Evolutionary conservation across 192 early-diverging fungal species (phyloP).

Genomic region (Jimgerdemannia flammicorona): DNA sequence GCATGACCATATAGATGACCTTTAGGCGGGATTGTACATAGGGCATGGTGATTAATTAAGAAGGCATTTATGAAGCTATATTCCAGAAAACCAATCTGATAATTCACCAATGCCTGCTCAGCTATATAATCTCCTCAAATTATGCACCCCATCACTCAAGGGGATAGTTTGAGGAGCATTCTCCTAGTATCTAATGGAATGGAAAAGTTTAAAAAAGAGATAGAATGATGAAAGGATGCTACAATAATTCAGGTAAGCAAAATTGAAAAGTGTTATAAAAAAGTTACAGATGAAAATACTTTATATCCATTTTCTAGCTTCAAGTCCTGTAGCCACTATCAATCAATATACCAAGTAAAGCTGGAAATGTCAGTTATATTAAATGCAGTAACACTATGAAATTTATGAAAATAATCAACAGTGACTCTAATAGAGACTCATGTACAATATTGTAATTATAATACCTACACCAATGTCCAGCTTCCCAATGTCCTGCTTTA

Average conservation of each 20-base stretch:
- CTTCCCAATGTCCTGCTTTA: slow-evolving; percentile 75
- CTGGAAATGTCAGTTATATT: too few species aligned
- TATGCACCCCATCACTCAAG: slow-evolving; percentile 81
- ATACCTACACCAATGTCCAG: slow-evolving; percentile 75
- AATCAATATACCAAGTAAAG: too few species aligned
- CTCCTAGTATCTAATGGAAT: too few species aligned
- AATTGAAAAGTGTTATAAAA: slow-evolving; percentile 29
- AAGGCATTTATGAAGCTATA: too few species aligned
- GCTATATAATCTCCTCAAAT: slow-evolving; percentile 52
- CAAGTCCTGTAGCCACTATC: slow-evolving; percentile 58
- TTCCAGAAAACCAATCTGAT: too few species aligned
- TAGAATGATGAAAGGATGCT: too few species aligned
- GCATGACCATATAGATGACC: slow-evolving; percentile 93
- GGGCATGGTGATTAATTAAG: slow-evolving; percentile 40
- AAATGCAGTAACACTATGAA: too few species aligned
- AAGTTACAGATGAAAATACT: too few species aligned
- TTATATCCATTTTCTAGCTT: slow-evolving; percentile 93
- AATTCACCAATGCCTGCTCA: slow-evolving; percentile 22
- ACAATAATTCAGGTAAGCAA: too few species aligned
- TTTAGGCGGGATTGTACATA: slow-evolving; percentile 44
- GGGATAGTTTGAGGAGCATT: slow-evolving; percentile 92
- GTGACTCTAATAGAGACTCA: slow-evolving; percentile 19
- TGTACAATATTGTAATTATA: slow-evolving; percentile 94
- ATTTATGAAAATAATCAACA: too few species aligned
- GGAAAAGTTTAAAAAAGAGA: too few species aligned